Evolutionary conservation across 2,329 filamentous ascomycete species (phyloP).

Genomic region (Ophiostoma piceae): DNA sequence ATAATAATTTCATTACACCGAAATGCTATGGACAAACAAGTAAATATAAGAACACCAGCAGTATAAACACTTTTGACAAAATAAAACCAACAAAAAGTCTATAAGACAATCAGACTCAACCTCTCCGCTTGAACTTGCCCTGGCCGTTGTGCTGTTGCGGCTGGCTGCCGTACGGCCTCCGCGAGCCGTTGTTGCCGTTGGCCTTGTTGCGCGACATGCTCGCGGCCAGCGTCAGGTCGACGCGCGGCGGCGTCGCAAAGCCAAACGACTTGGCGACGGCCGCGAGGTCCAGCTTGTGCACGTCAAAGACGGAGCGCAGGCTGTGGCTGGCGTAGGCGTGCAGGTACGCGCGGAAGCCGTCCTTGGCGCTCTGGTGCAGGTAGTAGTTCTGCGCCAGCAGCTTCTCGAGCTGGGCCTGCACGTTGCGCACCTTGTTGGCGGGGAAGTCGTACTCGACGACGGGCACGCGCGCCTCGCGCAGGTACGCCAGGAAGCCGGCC

Average conservation of each 20-base stretch:
- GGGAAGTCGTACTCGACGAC: constrained; percentile 97
- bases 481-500: constrained; percentile 83
- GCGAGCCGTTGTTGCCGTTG: constrained; percentile 35
- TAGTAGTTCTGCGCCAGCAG: constrained; percentile 95
- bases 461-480: constrained; percentile 87
- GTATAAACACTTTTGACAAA: background rate
- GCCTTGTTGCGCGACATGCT: constrained; percentile 72
- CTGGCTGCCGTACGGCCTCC: constrained; percentile 72
- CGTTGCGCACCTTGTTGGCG: constrained; percentile 81
- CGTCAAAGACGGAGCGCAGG: constrained; percentile 76
- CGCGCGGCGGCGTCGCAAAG: constrained; percentile 68
- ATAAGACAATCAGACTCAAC: too few relatives aligned
- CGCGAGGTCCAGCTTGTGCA: constrained; percentile 73
- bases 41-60: background rate
- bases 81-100: background rate
- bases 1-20: background rate
- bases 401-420: constrained; percentile 88
- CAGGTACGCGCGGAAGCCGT: constrained; percentile 81
- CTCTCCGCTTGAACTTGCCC: constrained; percentile 25
- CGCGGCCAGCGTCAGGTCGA: constrained; percentile 72
- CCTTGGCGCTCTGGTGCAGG: constrained; percentile 77
- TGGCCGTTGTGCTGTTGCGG: constrained; percentile 48
- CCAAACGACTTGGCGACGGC: constrained; percentile 84
- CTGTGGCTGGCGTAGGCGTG: constrained; percentile 90
- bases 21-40: constrained; percentile 10